Conservation (phyloP, 164 flowering plant genomes). For the Stephania cephalantha region DNA sequence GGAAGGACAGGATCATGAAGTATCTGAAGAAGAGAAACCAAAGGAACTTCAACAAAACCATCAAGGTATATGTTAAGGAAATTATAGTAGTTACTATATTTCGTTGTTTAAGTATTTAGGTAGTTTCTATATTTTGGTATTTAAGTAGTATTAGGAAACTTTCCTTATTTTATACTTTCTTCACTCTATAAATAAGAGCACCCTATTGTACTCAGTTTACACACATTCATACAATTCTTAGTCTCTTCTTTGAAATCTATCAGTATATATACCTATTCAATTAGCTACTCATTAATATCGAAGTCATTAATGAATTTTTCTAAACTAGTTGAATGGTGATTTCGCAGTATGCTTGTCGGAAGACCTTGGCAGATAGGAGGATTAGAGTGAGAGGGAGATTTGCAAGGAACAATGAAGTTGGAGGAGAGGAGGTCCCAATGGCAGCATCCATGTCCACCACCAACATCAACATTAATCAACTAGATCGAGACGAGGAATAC, state of each 20-base stretch:
- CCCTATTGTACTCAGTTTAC: too few species aligned
- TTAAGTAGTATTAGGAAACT: too few species aligned
- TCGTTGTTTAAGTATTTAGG: too few species aligned
- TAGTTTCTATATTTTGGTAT: too few species aligned
- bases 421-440: slow-evolving; percentile 19
- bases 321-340: neutral
- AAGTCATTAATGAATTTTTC: neutral
- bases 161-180: too few species aligned
- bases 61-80: slow-evolving; percentile 78
- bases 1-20: slow-evolving; percentile 60
- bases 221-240: too few species aligned
- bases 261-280: neutral
- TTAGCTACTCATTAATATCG: neutral
- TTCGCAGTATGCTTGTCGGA: slow-evolving; percentile 77
- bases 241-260: too few species aligned
- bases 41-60: slow-evolving; percentile 86
- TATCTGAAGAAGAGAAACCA: slow-evolving; percentile 80
- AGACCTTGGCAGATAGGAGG: slow-evolving; percentile 74
- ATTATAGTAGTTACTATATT: too few species aligned
- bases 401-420: slow-evolving; percentile 57
- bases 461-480: neutral
- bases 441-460: neutral
- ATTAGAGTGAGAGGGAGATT: slow-evolving; percentile 78
- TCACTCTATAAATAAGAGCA: too few species aligned
- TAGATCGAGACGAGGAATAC: slow-evolving; percentile 11